Conservation (phyloP, 2,329 filamentous ascomycete genomes). For the Pseudocercospora vitis region DNA sequence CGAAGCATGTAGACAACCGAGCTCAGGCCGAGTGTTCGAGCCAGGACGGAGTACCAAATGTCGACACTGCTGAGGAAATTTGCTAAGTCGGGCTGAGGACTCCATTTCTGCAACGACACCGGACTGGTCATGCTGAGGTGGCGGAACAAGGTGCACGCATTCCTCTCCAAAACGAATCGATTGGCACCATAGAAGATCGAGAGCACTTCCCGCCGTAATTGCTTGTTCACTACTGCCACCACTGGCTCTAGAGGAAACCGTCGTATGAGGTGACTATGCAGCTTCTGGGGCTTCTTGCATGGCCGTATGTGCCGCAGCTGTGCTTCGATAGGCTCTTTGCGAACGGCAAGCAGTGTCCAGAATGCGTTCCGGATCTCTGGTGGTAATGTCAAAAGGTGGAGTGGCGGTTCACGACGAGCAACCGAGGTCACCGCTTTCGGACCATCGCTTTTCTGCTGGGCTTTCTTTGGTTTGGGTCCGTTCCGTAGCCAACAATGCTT, state of each 20-base stretch:
- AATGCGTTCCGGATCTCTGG: conserved; percentile 26
- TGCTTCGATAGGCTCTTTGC: conserved; percentile 21
- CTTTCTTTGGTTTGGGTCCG: conserved; percentile 10
- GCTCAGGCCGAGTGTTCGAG: conserved; percentile 1
- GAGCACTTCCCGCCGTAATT: conserved; percentile 24
- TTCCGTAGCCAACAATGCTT: conserved; percentile 1
- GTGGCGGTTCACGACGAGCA: conserved; percentile 18
- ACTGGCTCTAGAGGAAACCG: conserved; percentile 24
- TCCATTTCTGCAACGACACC: conserved; percentile 20
- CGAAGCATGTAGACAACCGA: conserved; percentile 17
- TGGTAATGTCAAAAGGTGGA: conserved; percentile 22
- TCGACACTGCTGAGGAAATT: conserved; percentile 18
- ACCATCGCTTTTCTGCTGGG: not conserved
- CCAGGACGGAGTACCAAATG: conserved; percentile 15
- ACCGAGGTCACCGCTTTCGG: conserved; percentile 4
- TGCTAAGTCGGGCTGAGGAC: conserved; percentile 15
- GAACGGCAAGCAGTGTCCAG: conserved; percentile 21
- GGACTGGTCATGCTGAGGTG: conserved; percentile 20
- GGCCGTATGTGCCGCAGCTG: conserved; percentile 22
- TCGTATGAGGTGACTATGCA: conserved; percentile 16
- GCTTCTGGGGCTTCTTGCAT: conserved; percentile 16
- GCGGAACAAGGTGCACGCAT: conserved; percentile 17
- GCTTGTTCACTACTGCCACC: conserved; percentile 20
- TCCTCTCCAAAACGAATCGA: conserved; percentile 23
- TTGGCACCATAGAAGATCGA: conserved; percentile 28